Base-by-base conservation (phyloP, 2,329 filamentous ascomycete genomes). In the Pseudocercospora musae region DNA sequence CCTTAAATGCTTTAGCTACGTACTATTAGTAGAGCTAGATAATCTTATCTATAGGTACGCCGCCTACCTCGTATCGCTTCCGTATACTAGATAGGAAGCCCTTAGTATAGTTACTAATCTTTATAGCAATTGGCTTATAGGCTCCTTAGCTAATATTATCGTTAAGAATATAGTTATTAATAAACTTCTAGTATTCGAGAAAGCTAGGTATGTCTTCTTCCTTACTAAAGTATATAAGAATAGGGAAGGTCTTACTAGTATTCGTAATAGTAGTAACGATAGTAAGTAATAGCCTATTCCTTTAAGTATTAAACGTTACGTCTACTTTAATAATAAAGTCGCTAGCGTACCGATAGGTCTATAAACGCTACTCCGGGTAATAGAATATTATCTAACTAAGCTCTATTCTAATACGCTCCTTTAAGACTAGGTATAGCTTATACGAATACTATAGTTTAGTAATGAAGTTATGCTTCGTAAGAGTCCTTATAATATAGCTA, bases 111-210 rank as follows among this genome's bases (percentile, higher is more conserved):
- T 72, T 6, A 3, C 23, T 25, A 25, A 25, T 25, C 23, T 25
- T 25, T n/a, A n/a, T n/a, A n/a, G n/a, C n/a, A 37, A 55, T 74
- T n/a, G 63, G 69, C 8, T 57, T 70, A 44, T 15, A 67, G 27
- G 65, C 70, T 7, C 65, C 63, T 9, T 73, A 74, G 54, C 66
- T 65, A 60, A 57, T 57, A 0, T 42, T 65, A 49, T 67, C 63
- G 31, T 21, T 52, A 21, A 57, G 29, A 18, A 58, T 33, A 54
- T 29, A 58, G 13, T 20, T 57, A 37, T 27, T n/a, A 25, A 18
- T 58, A 18, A 58, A 53, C 46, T 37, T 62, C 13, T 57, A 3
- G 68, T 73, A 56, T 21, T 66, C 10, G 27, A 56, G 2, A 37
- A 67, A 6, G 33, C 69, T 9, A 8, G 18, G 13, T 8, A n/a